phyloP scores from a whole-genome alignment of 441 rosid genomes.

The Pelargonium exstipulatum region DNA sequence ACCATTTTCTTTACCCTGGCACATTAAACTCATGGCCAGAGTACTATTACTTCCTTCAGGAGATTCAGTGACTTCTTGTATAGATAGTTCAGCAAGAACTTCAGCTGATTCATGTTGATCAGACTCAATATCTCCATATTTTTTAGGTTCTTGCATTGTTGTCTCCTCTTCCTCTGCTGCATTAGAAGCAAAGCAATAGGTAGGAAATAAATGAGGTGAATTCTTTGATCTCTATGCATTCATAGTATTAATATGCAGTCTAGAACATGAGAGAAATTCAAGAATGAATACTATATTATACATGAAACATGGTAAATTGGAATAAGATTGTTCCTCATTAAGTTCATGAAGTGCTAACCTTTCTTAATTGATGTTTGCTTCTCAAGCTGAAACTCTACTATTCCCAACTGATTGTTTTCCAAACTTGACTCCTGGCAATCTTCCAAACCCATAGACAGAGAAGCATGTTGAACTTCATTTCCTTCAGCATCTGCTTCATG shows the following conservation, averaged over 20 bases:
- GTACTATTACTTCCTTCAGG: slow-evolving; percentile 9
- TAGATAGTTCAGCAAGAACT: neutral
- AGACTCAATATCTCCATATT: slow-evolving; percentile 13
- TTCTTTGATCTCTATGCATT: neutral
- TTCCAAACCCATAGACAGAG: slow-evolving; percentile 13
- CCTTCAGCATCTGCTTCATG: slow-evolving; percentile 14
- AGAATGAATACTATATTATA: neutral
- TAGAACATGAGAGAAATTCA: neutral
- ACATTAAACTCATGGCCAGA: slow-evolving; percentile 19
- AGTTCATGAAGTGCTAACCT: slow-evolving; percentile 28
- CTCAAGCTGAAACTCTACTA: slow-evolving; percentile 16
- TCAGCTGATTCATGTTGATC: slow-evolving; percentile 21
- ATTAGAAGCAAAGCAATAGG: slow-evolving; percentile 7
- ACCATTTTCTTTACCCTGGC: slow-evolving; percentile 21
- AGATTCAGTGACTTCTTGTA: slow-evolving; percentile 6
- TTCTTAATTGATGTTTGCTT: slow-evolving; percentile 17
- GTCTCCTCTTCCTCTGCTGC: slow-evolving; percentile 26
- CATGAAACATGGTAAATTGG: neutral
- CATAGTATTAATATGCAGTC: neutral
- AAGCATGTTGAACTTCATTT: slow-evolving; percentile 10
- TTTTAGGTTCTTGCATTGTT: slow-evolving; percentile 16
- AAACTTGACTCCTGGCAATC: slow-evolving; percentile 10
- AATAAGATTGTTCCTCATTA: neutral
- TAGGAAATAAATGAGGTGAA: slow-evolving; percentile 2
- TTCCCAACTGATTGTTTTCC: slow-evolving; percentile 13